phyloP scores from a whole-genome alignment of 2,329 filamentous ascomycete genomes.

The Botryosphaeria dothidea region DNA sequence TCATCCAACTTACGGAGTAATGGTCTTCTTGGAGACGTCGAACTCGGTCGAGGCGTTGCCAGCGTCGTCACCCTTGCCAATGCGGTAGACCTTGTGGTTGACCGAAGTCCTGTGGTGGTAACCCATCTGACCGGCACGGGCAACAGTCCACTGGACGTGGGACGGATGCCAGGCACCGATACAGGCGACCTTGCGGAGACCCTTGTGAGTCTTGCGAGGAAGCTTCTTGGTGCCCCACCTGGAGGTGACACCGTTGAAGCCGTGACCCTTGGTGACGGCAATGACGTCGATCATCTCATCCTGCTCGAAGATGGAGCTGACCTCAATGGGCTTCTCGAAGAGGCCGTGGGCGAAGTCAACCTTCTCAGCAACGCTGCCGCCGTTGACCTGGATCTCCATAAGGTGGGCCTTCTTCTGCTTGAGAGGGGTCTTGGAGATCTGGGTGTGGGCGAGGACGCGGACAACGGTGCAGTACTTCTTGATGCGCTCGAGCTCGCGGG shows the following conservation, averaged over 20 bases:
- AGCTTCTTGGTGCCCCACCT: slow-evolving; percentile 99
- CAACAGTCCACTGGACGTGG: slow-evolving; percentile 99
- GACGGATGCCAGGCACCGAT: slow-evolving; percentile 99
- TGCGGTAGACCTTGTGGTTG: slow-evolving; percentile 99
- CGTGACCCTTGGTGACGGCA: slow-evolving; percentile 99
- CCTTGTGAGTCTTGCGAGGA: slow-evolving; percentile 99
- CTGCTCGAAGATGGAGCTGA: slow-evolving; percentile 96
- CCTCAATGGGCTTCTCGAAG: slow-evolving; percentile 98
- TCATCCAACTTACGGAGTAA: slow-evolving; percentile 83
- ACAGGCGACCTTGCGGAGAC: slow-evolving; percentile 99
- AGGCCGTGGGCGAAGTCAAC: slow-evolving; percentile 92
- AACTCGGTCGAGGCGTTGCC: slow-evolving; percentile 92
- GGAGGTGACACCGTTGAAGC: slow-evolving; percentile 94
- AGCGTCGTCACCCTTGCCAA: slow-evolving; percentile 89
- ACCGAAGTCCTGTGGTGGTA: slow-evolving; percentile 99
- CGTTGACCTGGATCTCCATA: slow-evolving; percentile 99
- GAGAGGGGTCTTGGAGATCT: slow-evolving; percentile 98
- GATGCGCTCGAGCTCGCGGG: slow-evolving; percentile 98
- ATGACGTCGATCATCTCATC: slow-evolving; percentile 99
- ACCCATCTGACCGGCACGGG: slow-evolving; percentile 98
- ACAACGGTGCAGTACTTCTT: slow-evolving; percentile 99
- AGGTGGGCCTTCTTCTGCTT: slow-evolving; percentile 99
- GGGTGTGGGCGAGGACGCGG: slow-evolving; percentile 98
- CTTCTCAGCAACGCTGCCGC: slow-evolving; percentile 94
- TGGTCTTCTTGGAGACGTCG: slow-evolving; percentile 98